phyloP scores from a whole-genome alignment of 2,329 filamentous ascomycete species.

The Aspergillus niger region DNA sequence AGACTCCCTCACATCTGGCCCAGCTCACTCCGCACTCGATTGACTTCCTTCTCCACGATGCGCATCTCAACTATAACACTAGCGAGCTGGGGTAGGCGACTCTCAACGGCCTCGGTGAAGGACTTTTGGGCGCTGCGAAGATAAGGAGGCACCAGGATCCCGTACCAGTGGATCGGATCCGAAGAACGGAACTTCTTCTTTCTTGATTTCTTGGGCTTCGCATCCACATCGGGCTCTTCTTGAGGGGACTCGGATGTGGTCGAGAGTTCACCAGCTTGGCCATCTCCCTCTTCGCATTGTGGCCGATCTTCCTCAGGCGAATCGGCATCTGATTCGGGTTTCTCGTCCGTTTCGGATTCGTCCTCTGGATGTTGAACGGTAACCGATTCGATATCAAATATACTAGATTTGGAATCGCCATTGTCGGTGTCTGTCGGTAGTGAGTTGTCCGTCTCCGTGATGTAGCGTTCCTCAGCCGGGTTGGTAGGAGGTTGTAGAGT shows the following conservation, averaged over 20 bases:
- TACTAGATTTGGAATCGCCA: constrained; percentile 1
- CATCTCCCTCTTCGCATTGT: background rate
- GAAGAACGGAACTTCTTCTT: constrained; percentile 34
- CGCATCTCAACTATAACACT: constrained; percentile 44
- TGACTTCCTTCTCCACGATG: constrained; percentile 42
- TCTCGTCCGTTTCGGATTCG: constrained; percentile 6
- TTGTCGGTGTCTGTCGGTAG: constrained; percentile 10
- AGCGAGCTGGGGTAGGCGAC: constrained; percentile 40
- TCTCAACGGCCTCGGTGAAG: constrained; percentile 45
- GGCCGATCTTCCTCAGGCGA: background rate
- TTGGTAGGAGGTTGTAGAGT: constrained; percentile 14
- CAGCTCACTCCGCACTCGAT: constrained; percentile 30
- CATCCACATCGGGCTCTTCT: constrained; percentile 8
- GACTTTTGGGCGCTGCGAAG: constrained; percentile 48
- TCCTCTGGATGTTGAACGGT: constrained; percentile 10
- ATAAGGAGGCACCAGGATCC: constrained; percentile 49
- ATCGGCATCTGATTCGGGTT: background rate
- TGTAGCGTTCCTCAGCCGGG: background rate
- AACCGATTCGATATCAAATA: constrained; percentile 15
- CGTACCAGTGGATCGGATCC: constrained; percentile 53
- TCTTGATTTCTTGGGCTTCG: constrained; percentile 23
- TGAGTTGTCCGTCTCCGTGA: background rate
- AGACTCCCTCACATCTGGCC: constrained; percentile 9
- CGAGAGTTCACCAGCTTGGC: background rate
- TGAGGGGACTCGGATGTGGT: constrained; percentile 5